These are phyloP conservation scores for Cetradonia linearis DNA, from an alignment of 495 filamentous ascomycete genomes.

Conservation along the genomic window DNA sequence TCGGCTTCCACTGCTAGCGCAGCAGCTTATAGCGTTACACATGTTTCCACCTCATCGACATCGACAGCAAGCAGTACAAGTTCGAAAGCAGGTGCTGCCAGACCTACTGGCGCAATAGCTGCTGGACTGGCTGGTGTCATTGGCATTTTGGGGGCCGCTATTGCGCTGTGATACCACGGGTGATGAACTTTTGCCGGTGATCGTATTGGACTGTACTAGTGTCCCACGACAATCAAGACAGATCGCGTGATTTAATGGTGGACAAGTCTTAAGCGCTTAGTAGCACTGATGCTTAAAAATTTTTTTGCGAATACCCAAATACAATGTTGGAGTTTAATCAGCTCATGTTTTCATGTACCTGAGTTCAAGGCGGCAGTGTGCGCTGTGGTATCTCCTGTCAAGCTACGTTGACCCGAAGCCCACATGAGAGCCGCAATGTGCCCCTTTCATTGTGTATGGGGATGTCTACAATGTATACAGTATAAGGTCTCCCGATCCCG, in stretches of 20 bases:
- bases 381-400: background rate
- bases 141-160: constrained; percentile 19
- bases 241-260: background rate
- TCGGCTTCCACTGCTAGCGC: constrained; percentile 11
- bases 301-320: background rate
- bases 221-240: background rate
- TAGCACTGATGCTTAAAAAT: background rate
- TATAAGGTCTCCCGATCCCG: background rate
- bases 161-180: background rate
- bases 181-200: background rate
- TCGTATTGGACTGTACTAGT: background rate
- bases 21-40: background rate
- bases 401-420: background rate
- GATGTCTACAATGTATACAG: too few relatives aligned
- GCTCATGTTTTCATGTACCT: background rate
- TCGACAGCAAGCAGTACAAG: constrained; percentile 4
- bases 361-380: background rate
- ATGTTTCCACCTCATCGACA: background rate
- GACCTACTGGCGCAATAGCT: constrained; percentile 16
- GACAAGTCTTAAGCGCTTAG: background rate
- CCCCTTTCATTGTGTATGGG: background rate
- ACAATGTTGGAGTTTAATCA: background rate
- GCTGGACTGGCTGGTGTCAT: constrained; percentile 17
- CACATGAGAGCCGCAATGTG: background rate
- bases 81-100: constrained; percentile 10